Conservation (phyloP, 495 filamentous ascomycete species). For the Ramalina intermedia region DNA sequence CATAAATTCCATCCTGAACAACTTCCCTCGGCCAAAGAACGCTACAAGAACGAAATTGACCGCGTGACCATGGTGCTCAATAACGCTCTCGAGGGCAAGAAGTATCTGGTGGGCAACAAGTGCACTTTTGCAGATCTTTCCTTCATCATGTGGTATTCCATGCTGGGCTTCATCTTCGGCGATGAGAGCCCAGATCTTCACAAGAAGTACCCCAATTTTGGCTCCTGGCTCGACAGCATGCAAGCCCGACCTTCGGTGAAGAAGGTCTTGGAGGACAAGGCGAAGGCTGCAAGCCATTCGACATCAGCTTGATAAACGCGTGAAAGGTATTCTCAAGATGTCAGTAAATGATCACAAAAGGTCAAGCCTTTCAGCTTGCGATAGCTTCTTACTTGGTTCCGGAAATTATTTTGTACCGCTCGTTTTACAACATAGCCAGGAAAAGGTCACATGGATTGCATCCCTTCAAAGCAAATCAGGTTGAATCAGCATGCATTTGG, state of each 20-base stretch:
- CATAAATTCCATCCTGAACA: slow-evolving; percentile 38
- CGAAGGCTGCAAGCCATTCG: slow-evolving; percentile 6
- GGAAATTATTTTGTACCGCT: too few species aligned
- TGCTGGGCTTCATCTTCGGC: slow-evolving; percentile 10
- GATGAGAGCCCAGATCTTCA: slow-evolving; percentile 15
- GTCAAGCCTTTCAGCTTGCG: background rate
- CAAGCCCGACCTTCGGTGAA: slow-evolving; percentile 25
- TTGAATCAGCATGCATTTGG: too few species aligned
- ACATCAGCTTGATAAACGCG: too few species aligned
- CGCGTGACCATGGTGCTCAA: slow-evolving; percentile 48
- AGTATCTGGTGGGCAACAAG: slow-evolving; percentile 47
- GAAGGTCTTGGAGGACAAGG: slow-evolving; percentile 25
- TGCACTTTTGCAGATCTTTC: slow-evolving; percentile 43
- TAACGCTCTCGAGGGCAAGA: slow-evolving; percentile 29
- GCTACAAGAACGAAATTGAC: slow-evolving; percentile 45
- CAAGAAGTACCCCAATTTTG: slow-evolving; percentile 26
- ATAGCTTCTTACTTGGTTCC: background rate
- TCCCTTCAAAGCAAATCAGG: too few species aligned
- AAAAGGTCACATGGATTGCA: too few species aligned
- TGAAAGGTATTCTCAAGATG: too few species aligned
- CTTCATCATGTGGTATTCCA: slow-evolving; percentile 40
- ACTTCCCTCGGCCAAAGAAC: slow-evolving; percentile 39
- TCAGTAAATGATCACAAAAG: too few species aligned
- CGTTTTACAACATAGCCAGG: too few species aligned
- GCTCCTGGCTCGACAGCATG: slow-evolving; percentile 31